phyloP scores from a whole-genome alignment of 805 yeast species.

The Zygosaccharomyces lentus region DNA sequence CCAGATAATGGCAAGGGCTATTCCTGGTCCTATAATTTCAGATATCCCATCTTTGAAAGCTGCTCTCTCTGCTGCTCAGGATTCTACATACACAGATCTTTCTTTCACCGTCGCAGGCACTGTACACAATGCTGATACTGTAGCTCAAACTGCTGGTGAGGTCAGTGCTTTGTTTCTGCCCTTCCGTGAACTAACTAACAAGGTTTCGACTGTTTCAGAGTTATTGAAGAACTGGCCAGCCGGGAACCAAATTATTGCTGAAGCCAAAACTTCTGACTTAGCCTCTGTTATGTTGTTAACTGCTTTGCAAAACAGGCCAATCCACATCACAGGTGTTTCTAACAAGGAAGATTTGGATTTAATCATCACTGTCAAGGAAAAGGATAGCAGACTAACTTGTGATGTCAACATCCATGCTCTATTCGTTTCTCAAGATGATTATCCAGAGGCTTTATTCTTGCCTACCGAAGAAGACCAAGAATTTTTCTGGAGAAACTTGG shows the following conservation, averaged over 20 bases:
- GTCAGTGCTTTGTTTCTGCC: conserved; percentile 83
- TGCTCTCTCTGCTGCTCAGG: conserved; percentile 50
- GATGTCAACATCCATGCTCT: conserved; percentile 80
- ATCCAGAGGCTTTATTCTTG: conserved; percentile 65
- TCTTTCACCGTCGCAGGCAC: conserved; percentile 81
- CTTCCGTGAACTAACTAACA: conserved; percentile 64
- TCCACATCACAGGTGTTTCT: conserved; percentile 85
- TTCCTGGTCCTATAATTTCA: conserved; percentile 54
- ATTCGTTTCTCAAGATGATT: conserved; percentile 68
- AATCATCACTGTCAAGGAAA: conserved; percentile 79
- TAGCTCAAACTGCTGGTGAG: conserved; percentile 55
- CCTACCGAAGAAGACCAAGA: conserved; percentile 79
- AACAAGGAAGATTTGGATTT: conserved; percentile 76
- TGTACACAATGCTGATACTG: conserved; percentile 56
- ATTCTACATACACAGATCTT: conserved; percentile 73
- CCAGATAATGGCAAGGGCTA: conserved; percentile 70
- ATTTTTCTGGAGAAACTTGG: conserved; percentile 74
- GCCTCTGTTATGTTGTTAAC: conserved; percentile 91
- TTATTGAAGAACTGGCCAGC: conserved; percentile 84
- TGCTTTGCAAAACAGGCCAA: conserved; percentile 74
- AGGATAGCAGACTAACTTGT: conserved; percentile 78
- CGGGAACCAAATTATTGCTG: conserved; percentile 80
- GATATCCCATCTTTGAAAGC: conserved; percentile 62
- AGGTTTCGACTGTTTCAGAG: conserved; percentile 72
- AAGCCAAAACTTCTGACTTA: conserved; percentile 84